phyloP scores from a whole-genome alignment of 2,329 filamentous ascomycete species.

The Stachybotrys chartarum region DNA sequence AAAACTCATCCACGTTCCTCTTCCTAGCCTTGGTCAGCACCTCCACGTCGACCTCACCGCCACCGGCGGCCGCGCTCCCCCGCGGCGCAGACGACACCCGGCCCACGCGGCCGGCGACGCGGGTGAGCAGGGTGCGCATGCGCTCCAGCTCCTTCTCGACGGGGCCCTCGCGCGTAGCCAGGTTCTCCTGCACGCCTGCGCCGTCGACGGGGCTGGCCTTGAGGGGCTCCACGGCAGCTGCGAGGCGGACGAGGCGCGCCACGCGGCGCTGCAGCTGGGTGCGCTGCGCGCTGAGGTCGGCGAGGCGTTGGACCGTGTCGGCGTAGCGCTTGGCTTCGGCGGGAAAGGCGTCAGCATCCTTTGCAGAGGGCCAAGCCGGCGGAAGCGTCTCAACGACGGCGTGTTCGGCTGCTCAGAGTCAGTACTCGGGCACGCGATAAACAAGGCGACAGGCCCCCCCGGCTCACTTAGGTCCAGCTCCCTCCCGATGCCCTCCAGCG shows the following conservation, averaged over 20 bases:
- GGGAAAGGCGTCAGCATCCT: constrained; percentile 28
- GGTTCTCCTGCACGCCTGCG: constrained; percentile 52
- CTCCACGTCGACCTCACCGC: constrained; percentile 18
- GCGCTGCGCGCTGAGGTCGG: constrained; percentile 36
- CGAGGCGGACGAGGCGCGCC: constrained; percentile 41
- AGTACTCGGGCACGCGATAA: neutral
- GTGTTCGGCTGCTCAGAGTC: constrained; percentile 25
- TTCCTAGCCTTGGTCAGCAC: constrained; percentile 32
- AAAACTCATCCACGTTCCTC: constrained; percentile 32
- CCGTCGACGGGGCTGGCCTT: constrained; percentile 15
- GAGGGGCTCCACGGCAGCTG: constrained; percentile 39
- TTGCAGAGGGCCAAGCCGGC: constrained; percentile 34
- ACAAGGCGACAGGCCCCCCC: neutral
- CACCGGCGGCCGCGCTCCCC: constrained; percentile 7
- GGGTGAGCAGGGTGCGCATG: constrained; percentile 56
- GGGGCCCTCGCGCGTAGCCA: constrained; percentile 57
- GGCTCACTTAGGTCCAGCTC: constrained; percentile 38
- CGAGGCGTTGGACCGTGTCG: constrained; percentile 41
- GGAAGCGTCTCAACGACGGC: constrained; percentile 40
- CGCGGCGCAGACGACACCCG: constrained; percentile 19
- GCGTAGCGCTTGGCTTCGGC: constrained; percentile 44
- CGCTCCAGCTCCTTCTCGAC: constrained; percentile 59
- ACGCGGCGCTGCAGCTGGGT: constrained; percentile 29
- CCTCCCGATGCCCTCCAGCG: constrained; percentile 25
- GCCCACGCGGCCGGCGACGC: constrained; percentile 48